Evolutionary conservation across 2,329 filamentous ascomycete species (phyloP).

Genomic region (Phaeosphaeria sp.): DNA sequence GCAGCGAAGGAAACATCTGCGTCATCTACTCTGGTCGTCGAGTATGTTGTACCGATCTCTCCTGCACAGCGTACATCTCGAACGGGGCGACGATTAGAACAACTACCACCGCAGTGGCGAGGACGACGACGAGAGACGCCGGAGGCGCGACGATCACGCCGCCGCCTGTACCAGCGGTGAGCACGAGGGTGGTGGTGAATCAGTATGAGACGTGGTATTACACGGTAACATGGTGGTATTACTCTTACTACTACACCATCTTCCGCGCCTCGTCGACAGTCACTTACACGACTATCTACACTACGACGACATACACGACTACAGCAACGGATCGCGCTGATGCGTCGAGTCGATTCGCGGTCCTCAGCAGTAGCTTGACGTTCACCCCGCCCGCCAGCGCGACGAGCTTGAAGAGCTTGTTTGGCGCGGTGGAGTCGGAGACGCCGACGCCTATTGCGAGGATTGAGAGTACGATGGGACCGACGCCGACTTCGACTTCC

Average conservation of each 20-base stretch:
- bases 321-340: not conserved
- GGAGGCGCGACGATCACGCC: not conserved
- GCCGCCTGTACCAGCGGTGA: not conserved
- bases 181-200: not conserved
- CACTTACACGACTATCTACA: not conserved
- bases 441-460: not conserved
- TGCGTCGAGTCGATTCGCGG: not conserved
- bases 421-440: not conserved
- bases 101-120: not conserved
- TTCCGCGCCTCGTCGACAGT: not conserved
- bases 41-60: not conserved
- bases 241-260: not conserved
- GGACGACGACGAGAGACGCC: not conserved
- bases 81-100: not conserved
- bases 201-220: not conserved
- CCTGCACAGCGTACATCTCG: not conserved
- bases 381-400: not conserved
- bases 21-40: not conserved
- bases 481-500: not conserved
- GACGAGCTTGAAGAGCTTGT: not conserved
- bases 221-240: not conserved
- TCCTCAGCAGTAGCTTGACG: not conserved
- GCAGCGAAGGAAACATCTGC: not conserved
- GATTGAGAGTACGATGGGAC: not conserved
- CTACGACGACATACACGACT: not conserved